Base-by-base conservation (phyloP, 805 yeast genomes). In the Candida rishiriensis region DNA sequence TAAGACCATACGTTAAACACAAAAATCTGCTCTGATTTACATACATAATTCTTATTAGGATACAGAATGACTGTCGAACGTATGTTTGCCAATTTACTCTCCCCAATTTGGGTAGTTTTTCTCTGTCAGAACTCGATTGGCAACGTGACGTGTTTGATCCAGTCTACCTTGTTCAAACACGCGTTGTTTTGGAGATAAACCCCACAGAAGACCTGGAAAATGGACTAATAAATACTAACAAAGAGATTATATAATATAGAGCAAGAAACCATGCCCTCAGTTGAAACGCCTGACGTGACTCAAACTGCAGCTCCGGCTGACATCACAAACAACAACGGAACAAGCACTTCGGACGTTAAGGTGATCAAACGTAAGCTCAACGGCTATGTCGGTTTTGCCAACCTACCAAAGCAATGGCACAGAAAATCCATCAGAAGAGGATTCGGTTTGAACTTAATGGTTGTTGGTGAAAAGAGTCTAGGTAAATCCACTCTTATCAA, bases 341-440 rank as follows among this genome's bases (percentile, higher is more conserved):
- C 26, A 21, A 21, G 26, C 26, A 21, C 34, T 18, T 52, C 44
- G 10, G 78, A 74, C 33, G 68, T 78, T 49, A 83, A 84, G 56
- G 72, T 88, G 49, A 78, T 88, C 57, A 82, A 84, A 55, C 83
- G 95, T 56, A 88, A 88, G 63, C 79, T 91, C 56, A 86, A 83
- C 55, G 91, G 95, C 3, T 90, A 85, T 63, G 99, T 93, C 44
- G 99, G 99, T 6, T 93, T 93, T 69, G 96, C 97, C 54, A 93
- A 90, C 69, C 75, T 93, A 60, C 99, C 99, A 47, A 93, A 90
- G 63, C 99, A 93, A 72, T 93, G 97, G 97, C 98, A 93, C 70
- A 82, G 96, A 69, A 88, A 86, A 67, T 84, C 96, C 2, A 79
- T 88, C 49, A 83, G 85, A 66, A 78, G 87, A 60, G 99, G 99